phyloP scores from a whole-genome alignment of 768 basidiomycete species.

The Crassisporium funariophilum region DNA sequence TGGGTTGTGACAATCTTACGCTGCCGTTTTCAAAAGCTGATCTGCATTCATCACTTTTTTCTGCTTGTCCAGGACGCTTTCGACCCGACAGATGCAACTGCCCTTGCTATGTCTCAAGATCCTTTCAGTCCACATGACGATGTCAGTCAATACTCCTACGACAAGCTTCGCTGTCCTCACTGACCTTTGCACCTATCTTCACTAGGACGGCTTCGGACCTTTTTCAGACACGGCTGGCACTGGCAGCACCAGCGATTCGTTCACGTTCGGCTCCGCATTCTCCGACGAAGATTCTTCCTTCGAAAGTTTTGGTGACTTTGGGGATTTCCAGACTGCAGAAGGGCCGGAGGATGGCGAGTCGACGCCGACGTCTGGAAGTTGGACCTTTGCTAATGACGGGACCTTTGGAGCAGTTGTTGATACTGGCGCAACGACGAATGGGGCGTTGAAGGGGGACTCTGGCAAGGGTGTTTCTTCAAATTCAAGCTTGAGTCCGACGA shows the following conservation, averaged over 20 bases:
- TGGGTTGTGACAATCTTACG: slow-evolving; percentile 33
- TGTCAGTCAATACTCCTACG: slow-evolving; percentile 35
- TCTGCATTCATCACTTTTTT: not conserved
- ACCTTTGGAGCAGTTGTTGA: not conserved
- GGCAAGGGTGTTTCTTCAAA: not conserved
- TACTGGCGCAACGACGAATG: not conserved
- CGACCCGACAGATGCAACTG: slow-evolving; percentile 35
- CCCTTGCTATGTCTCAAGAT: slow-evolving; percentile 44
- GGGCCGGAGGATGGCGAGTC: slow-evolving; percentile 38
- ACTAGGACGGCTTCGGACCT: slow-evolving; percentile 75
- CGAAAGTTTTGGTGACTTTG: slow-evolving; percentile 79
- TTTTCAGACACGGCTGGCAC: slow-evolving; percentile 71
- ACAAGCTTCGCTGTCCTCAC: not conserved
- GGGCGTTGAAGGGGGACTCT: not conserved
- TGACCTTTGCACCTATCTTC: slow-evolving; percentile 1
- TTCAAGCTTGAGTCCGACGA: not conserved
- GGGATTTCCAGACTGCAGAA: slow-evolving; percentile 71
- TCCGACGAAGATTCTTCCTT: slow-evolving; percentile 74
- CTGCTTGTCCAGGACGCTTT: slow-evolving; percentile 50
- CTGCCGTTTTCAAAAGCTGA: not conserved
- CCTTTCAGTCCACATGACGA: slow-evolving; percentile 58
- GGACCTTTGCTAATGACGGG: slow-evolving; percentile 54
- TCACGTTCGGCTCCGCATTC: slow-evolving; percentile 59
- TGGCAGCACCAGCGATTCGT: slow-evolving; percentile 44
- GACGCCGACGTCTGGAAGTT: slow-evolving; percentile 58